Conservation (phyloP, 495 filamentous ascomycete species). For the Penicillium verhagenii region DNA sequence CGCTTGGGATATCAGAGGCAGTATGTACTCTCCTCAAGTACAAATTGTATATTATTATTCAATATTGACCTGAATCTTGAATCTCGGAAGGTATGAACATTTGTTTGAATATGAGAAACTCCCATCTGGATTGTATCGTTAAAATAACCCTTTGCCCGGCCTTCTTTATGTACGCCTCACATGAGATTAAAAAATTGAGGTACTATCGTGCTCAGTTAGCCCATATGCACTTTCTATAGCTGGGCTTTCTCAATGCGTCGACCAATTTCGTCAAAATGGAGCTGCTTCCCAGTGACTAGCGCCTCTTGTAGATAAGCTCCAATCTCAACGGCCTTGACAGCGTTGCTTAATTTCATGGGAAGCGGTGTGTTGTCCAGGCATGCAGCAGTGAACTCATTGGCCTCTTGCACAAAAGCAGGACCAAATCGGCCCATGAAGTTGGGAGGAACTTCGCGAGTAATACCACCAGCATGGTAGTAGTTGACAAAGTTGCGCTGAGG, state of each 20-base stretch:
- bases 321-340: conserved; percentile 58
- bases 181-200: too few relatives aligned
- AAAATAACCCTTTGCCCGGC: too few relatives aligned
- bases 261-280: conserved; percentile 50
- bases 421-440: conserved; percentile 57
- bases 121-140: too few relatives aligned
- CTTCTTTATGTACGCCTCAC: too few relatives aligned
- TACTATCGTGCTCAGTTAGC: too few relatives aligned
- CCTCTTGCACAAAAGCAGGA: conserved; percentile 55
- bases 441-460: conserved; percentile 50
- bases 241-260: conserved; percentile 39
- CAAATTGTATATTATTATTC: too few relatives aligned
- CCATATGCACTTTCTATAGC: conserved; percentile 22
- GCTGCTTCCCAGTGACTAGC: conserved; percentile 53
- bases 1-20: too few relatives aligned
- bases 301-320: conserved; percentile 57
- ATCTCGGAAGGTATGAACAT: too few relatives aligned
- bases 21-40: too few relatives aligned
- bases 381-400: conserved; percentile 54
- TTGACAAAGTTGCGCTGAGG: conserved; percentile 52
- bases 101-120: too few relatives aligned
- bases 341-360: conserved; percentile 52
- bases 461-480: conserved; percentile 41
- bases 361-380: conserved; percentile 51
- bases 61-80: too few relatives aligned